These are phyloP conservation scores for Kwoniella pini DNA, from an alignment of 768 basidiomycete genomes.

Conservation along the genomic window DNA sequence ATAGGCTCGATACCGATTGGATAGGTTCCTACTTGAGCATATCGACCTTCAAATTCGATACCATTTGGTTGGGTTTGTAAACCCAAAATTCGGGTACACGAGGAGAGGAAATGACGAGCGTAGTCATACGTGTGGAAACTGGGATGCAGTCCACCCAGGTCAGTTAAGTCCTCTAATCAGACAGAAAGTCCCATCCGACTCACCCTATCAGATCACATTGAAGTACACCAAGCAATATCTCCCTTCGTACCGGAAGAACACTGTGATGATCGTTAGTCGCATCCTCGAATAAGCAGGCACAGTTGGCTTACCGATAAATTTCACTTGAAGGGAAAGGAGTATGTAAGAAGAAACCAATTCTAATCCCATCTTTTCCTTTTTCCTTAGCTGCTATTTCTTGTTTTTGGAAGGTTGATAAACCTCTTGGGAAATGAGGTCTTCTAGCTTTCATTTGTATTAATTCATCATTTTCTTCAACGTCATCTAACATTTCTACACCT, in stretches of 20 bases:
- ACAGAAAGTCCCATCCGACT: slow-evolving; percentile 10
- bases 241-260: slow-evolving; percentile 92
- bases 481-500: slow-evolving; percentile 54
- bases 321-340: slow-evolving; percentile 98
- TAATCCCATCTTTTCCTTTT: slow-evolving; percentile 61
- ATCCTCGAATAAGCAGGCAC: not conserved
- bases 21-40: slow-evolving; percentile 97
- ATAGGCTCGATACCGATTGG: slow-evolving; percentile 97
- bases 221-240: slow-evolving; percentile 93
- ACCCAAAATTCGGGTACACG: slow-evolving; percentile 92
- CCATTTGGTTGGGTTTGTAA: slow-evolving; percentile 97
- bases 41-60: slow-evolving; percentile 90
- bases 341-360: slow-evolving; percentile 98
- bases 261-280: no score
- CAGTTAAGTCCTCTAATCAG: no score
- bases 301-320: slow-evolving; percentile 76
- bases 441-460: slow-evolving; percentile 52
- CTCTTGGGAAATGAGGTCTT: slow-evolving; percentile 31
- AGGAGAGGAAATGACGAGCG: slow-evolving; percentile 97
- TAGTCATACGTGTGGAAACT: slow-evolving; percentile 98
- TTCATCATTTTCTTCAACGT: slow-evolving; percentile 63
- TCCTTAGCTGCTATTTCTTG: slow-evolving; percentile 49
- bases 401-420: slow-evolving; percentile 41
- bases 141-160: no score
- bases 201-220: slow-evolving; percentile 92